Percentiles rank a stretch among this genome's conserved stretches.
Conservation (phyloP, 441 rosid genomes). For the Melastoma candidum region DNA sequence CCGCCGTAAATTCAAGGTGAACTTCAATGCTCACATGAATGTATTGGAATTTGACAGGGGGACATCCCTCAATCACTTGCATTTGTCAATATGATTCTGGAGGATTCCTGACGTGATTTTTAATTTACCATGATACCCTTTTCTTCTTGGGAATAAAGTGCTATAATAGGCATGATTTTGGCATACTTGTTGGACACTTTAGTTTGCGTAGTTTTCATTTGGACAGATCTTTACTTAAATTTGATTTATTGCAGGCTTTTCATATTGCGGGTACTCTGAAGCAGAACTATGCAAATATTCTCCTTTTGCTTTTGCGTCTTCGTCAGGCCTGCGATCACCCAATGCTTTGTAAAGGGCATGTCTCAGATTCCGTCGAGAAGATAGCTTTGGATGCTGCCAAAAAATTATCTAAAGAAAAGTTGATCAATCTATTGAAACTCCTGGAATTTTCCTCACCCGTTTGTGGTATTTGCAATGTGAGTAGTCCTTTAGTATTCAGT, state of each 20-base stretch:
- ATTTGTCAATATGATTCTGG: too few relatives aligned
- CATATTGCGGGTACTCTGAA: constrained; percentile 89
- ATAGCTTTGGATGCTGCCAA: constrained; percentile 60
- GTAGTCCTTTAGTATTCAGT: constrained; percentile 15
- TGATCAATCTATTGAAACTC: constrained; percentile 34
- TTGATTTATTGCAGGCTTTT: constrained; percentile 48
- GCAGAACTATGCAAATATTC: constrained; percentile 94
- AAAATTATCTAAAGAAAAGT: constrained; percentile 49
- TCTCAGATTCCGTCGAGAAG: constrained; percentile 52
- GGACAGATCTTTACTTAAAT: neutral
- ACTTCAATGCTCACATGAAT: too few relatives aligned
- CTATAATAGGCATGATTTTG: too few relatives aligned
- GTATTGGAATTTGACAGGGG: too few relatives aligned
- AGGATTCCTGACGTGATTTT: too few relatives aligned
- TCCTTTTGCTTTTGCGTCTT: constrained; percentile 91
- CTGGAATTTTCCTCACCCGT: constrained; percentile 60
- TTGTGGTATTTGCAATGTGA: constrained; percentile 67
- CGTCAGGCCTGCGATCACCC: constrained; percentile 99
- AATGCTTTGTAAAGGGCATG: constrained; percentile 56
- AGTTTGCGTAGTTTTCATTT: neutral
- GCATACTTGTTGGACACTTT: too few relatives aligned
- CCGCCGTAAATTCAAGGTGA: constrained; percentile 72
- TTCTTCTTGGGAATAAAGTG: too few relatives aligned
- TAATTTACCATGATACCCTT: too few relatives aligned
- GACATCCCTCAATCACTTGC: too few relatives aligned